These are phyloP conservation scores for Alternaria gansuensis DNA, from an alignment of 2,329 filamentous ascomycete species.

Conservation along the genomic window DNA sequence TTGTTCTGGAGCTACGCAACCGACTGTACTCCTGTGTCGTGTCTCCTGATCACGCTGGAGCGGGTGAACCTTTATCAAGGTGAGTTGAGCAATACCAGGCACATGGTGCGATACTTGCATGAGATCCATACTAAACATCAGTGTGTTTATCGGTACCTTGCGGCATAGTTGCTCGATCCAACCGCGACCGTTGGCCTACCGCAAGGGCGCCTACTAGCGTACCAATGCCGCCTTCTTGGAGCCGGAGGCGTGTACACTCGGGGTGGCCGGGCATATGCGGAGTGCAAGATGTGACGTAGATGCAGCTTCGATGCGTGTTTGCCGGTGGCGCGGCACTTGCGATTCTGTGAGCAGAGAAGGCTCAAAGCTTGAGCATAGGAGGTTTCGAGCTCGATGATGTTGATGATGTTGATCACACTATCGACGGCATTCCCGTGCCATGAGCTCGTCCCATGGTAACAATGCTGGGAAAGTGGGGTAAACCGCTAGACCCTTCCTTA, in stretches of 20 bases:
- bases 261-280: neutral
- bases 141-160: constrained; percentile 4
- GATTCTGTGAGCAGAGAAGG: constrained; percentile 9
- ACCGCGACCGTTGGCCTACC: constrained; percentile 32
- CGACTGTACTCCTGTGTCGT: neutral
- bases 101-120: constrained; percentile 20
- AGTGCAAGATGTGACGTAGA: neutral
- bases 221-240: constrained; percentile 17
- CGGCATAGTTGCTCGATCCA: constrained; percentile 10
- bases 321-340: constrained; percentile 7
- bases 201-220: constrained; percentile 28
- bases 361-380: constrained; percentile 9
- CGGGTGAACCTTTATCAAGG: neutral
- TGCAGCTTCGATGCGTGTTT: neutral
- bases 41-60: constrained; percentile 11
- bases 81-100: neutral
- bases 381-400: constrained; percentile 2
- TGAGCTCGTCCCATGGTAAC: constrained; percentile 31
- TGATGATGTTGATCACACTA: constrained; percentile 17
- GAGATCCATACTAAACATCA: constrained; percentile 8
- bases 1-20: neutral
- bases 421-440: constrained; percentile 31
- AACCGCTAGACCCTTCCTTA: constrained; percentile 24
- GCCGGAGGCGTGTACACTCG: neutral
- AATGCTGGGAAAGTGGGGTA: constrained; percentile 33